Evolutionary conservation across 1,139 yeast species (phyloP).

Genomic region (Scheffersomyces cryptocercus): DNA sequence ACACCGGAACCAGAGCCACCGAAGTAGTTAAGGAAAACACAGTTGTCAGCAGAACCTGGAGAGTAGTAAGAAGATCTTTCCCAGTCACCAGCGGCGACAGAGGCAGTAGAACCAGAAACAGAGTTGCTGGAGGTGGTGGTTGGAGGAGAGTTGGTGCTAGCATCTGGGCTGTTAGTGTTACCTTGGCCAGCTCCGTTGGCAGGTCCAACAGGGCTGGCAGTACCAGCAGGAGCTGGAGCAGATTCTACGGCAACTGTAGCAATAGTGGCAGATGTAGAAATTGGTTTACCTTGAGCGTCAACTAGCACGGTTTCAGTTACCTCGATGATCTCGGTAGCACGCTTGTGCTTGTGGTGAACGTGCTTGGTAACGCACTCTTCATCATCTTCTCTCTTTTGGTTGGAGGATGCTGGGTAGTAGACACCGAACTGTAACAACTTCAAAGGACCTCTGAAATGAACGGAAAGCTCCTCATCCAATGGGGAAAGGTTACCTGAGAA

Average conservation of each 20-base stretch:
- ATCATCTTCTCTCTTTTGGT: constrained; percentile 30
- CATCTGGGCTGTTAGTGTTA: constrained; percentile 13
- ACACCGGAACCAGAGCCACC: constrained; percentile 30
- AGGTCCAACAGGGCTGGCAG: constrained; percentile 23
- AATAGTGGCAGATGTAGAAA: constrained; percentile 30
- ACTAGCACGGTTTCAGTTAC: constrained; percentile 76
- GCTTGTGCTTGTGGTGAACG: constrained; percentile 64
- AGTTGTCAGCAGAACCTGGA: constrained; percentile 25
- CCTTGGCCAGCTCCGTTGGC: constrained; percentile 7
- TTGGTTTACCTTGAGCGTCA: constrained; percentile 51
- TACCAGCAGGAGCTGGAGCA: constrained; percentile 14
- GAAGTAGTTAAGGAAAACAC: constrained; percentile 26
- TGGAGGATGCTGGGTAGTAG: constrained; percentile 48
- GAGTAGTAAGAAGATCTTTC: constrained; percentile 25
- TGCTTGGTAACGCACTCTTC: constrained; percentile 44
- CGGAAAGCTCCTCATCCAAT: constrained; percentile 67
- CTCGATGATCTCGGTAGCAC: constrained; percentile 61
- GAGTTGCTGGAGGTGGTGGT: constrained; percentile 13
- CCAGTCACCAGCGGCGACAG: constrained; percentile 22
- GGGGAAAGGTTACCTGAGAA: constrained; percentile 71
- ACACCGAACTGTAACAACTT: constrained; percentile 63
- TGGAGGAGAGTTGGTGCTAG: constrained; percentile 12
- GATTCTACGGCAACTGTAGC: constrained; percentile 9
- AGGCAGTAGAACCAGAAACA: constrained; percentile 7
- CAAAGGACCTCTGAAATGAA: constrained; percentile 80